These are phyloP conservation scores for Aspergillus texensis DNA, from an alignment of 2,329 filamentous ascomycete species.

Conservation along the genomic window DNA sequence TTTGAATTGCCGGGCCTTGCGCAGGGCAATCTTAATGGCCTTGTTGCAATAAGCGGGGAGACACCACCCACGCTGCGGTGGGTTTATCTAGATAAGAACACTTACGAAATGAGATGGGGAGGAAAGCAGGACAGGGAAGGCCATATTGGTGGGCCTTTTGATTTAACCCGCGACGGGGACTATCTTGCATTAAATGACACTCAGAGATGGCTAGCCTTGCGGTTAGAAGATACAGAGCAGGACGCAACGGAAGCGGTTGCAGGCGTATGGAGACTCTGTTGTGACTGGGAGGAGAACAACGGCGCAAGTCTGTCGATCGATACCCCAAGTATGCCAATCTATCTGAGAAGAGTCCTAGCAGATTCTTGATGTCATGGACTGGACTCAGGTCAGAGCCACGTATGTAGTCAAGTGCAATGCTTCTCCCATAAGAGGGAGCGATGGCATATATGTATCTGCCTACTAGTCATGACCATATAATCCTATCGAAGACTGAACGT, in stretches of 20 bases:
- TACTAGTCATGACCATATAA: no score
- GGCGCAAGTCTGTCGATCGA: neutral
- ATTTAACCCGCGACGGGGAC: slow-evolving; percentile 18
- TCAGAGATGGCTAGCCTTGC: slow-evolving; percentile 16
- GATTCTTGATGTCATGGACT: neutral
- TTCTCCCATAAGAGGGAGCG: no score
- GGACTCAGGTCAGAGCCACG: no score
- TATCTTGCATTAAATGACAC: slow-evolving; percentile 15
- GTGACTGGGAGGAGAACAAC: neutral
- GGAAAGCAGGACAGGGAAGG: slow-evolving; percentile 10
- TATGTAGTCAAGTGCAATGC: no score
- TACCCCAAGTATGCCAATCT: neutral
- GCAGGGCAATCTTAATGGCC: slow-evolving; percentile 6
- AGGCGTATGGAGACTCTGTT: neutral
- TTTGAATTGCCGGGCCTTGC: slow-evolving; percentile 9
- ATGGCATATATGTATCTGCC: no score
- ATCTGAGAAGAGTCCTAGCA: neutral
- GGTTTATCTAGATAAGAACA: slow-evolving; percentile 11
- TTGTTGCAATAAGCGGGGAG: slow-evolving; percentile 9
- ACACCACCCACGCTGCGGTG: slow-evolving; percentile 12
- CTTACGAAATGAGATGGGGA: slow-evolving; percentile 16
- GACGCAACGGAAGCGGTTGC: neutral
- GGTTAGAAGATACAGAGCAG: neutral
- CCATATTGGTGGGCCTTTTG: slow-evolving; percentile 17
- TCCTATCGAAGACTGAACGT: no score